Percentiles rank a stretch among this genome's conserved stretches.
Evolutionary conservation across 192 early-diverging fungal species (phyloP).

Genomic region (Coemansia asiatica): DNA sequence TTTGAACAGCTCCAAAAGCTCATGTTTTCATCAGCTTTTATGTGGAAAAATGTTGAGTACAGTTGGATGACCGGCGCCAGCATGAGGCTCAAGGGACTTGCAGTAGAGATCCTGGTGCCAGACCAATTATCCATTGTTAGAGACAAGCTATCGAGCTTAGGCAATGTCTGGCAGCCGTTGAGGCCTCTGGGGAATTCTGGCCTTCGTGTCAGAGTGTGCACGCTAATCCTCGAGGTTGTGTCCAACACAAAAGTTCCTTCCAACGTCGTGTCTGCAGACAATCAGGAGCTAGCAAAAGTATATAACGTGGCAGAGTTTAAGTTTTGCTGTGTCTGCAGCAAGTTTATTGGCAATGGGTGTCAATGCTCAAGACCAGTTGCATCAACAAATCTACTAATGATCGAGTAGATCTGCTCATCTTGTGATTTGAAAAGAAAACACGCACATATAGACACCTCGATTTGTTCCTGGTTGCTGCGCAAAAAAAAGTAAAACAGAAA

Average conservation of each 20-base stretch:
- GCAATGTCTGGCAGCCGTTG: neutral
- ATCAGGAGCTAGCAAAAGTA: neutral
- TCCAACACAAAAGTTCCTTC: neutral
- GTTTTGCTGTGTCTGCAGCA: neutral
- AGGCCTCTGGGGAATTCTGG: neutral
- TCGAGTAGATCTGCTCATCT: neutral
- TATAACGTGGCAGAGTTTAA: neutral
- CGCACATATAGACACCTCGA: too few species aligned
- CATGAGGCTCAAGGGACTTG: neutral
- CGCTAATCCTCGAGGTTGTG: neutral
- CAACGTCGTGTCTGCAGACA: neutral
- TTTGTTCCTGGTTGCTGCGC: too few species aligned
- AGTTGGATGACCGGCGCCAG: neutral
- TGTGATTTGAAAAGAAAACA: too few species aligned
- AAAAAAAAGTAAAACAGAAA: too few species aligned
- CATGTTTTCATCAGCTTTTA: neutral
- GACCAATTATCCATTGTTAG: neutral
- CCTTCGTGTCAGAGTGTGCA: neutral
- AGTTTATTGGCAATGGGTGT: neutral
- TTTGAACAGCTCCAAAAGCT: conserved; percentile 2
- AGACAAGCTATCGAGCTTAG: neutral
- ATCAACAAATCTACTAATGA: neutral
- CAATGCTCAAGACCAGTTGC: neutral
- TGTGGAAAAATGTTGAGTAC: neutral
- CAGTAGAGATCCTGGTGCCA: neutral